Percentiles rank a stretch among this genome's conserved stretches.
phyloP scores from a whole-genome alignment of 2,329 filamentous ascomycete species.

The Byssochlamys sp. region DNA sequence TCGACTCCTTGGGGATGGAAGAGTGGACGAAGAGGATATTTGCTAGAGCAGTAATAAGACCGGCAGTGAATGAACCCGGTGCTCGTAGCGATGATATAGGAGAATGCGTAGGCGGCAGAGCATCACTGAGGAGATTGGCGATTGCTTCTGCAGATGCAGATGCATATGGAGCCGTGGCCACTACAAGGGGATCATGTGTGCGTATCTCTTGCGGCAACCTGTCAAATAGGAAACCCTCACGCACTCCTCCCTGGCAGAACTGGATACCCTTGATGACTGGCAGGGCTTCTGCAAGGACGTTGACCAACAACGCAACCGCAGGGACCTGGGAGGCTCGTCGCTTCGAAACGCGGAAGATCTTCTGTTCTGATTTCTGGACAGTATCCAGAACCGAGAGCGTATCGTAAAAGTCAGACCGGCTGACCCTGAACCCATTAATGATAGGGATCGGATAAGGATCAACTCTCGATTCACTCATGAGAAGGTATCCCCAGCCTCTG shows the following conservation, averaged over 20 bases:
- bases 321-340: conserved; percentile 72
- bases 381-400: conserved; percentile 38
- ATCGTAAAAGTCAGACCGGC: conserved; percentile 51
- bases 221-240: conserved; percentile 72
- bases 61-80: conserved; percentile 35
- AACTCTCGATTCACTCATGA: conserved; percentile 67
- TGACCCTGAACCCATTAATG: conserved; percentile 67
- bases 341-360: conserved; percentile 65
- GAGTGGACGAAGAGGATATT: conserved; percentile 51
- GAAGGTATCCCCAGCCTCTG: conserved; percentile 77
- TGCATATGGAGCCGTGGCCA: conserved; percentile 49
- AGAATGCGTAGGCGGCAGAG: conserved; percentile 32
- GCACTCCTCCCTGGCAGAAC: conserved; percentile 80
- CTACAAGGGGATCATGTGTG: conserved; percentile 56
- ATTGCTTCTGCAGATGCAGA: conserved; percentile 40
- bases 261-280: conserved; percentile 63
- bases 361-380: conserved; percentile 25
- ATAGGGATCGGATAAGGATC: conserved; percentile 74
- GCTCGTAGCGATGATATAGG: conserved; percentile 14
- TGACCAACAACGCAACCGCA: conserved; percentile 71
- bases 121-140: conserved; percentile 38
- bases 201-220: conserved; percentile 52
- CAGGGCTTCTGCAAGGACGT: conserved; percentile 59
- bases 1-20: conserved; percentile 43
- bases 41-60: conserved; percentile 47